phyloP scores from a whole-genome alignment of 495 filamentous ascomycete species.

The Penicillium lividum region DNA sequence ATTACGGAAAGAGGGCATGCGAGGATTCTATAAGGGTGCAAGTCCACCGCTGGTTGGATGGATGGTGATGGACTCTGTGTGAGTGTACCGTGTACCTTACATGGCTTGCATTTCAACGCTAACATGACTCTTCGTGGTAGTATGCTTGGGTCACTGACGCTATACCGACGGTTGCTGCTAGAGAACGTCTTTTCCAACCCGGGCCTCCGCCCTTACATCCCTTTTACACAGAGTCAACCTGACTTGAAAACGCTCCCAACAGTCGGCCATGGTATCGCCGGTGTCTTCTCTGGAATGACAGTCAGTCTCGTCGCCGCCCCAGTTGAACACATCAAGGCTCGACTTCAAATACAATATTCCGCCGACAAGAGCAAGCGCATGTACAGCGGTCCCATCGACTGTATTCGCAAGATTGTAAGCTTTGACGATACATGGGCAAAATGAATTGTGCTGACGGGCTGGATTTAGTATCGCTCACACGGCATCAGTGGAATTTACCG shows the following conservation, averaged over 20 bases:
- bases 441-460: neutral
- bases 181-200: slow-evolving; percentile 73
- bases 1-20: slow-evolving; percentile 73
- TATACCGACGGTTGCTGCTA: slow-evolving; percentile 80
- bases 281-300: slow-evolving; percentile 82
- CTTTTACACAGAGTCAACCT: slow-evolving; percentile 31
- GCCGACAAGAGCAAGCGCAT: slow-evolving; percentile 69
- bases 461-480: slow-evolving; percentile 53
- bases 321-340: slow-evolving; percentile 93
- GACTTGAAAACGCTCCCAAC: slow-evolving; percentile 61
- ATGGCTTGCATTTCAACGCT: neutral
- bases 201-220: slow-evolving; percentile 38
- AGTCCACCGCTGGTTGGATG: slow-evolving; percentile 89
- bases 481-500: slow-evolving; percentile 81
- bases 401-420: slow-evolving; percentile 66
- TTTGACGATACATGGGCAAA: neutral
- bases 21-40: slow-evolving; percentile 84
- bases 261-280: slow-evolving; percentile 82
- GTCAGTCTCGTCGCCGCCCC: slow-evolving; percentile 92
- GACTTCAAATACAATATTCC: slow-evolving; percentile 89
- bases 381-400: slow-evolving; percentile 88
- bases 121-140: slow-evolving; percentile 28
- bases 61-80: slow-evolving; percentile 97
- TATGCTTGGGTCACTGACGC: slow-evolving; percentile 89
- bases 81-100: slow-evolving; percentile 20